These are phyloP conservation scores for Scenedesmus sp. DNA, from an alignment of 163 green algal species.

Conservation along the genomic window DNA sequence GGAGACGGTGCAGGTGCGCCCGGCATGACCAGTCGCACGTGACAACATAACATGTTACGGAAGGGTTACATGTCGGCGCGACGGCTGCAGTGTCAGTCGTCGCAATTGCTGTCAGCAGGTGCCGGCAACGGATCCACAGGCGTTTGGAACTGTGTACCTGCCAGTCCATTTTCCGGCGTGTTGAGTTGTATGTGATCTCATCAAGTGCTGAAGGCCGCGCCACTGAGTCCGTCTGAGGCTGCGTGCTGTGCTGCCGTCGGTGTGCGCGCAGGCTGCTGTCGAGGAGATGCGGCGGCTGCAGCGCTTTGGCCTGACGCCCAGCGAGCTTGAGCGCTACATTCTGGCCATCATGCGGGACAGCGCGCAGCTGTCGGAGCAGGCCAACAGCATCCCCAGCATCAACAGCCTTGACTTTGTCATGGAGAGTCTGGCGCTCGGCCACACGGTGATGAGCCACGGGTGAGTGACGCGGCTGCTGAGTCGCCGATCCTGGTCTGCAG, in stretches of 20 bases:
- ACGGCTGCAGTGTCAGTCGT: conserved; percentile 96
- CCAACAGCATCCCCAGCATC: conserved; percentile 80
- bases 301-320: conserved; percentile 89
- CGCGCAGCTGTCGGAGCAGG: conserved; percentile 81
- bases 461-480: conserved; percentile 6
- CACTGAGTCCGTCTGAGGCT: not conserved
- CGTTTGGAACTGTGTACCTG: too few relatives aligned
- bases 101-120: too few relatives aligned
- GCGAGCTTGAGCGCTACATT: conserved; percentile 93
- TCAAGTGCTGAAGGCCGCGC: too few relatives aligned
- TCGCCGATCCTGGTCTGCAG: too few relatives aligned
- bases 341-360: conserved; percentile 93
- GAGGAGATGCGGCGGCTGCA: conserved; percentile 95
- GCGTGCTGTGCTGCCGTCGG: not conserved
- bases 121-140: too few relatives aligned
- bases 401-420: conserved; percentile 99
- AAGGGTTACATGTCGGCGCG: conserved; percentile 88
- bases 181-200: too few relatives aligned
- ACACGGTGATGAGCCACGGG: conserved; percentile 91
- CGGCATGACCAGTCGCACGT: too few relatives aligned
- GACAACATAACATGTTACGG: conserved; percentile 68
- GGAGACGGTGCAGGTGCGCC: conserved; percentile 82
- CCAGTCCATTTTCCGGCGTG: too few relatives aligned
- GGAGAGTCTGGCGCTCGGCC: conserved; percentile 95
- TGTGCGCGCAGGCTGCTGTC: conserved; percentile 59